Evolutionary conservation across 2,329 filamentous ascomycete genomes (phyloP).

Genomic region (Elsinoe fawcettii): DNA sequence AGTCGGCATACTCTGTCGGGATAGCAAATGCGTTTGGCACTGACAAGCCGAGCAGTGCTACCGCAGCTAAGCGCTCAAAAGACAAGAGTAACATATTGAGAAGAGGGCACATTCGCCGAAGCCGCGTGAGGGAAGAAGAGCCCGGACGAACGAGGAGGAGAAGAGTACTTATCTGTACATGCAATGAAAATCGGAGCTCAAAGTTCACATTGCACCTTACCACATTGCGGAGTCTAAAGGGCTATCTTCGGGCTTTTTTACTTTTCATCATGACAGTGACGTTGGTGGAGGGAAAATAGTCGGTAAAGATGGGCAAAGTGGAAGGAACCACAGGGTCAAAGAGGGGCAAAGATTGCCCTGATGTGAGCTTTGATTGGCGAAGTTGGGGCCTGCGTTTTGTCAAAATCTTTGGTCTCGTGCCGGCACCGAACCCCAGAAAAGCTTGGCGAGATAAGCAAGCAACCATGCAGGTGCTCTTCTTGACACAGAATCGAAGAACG

Average conservation of each 20-base stretch:
- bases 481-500: too few species aligned
- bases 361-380: too few species aligned
- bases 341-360: too few species aligned
- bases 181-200: background rate
- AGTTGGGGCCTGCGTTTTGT: too few species aligned
- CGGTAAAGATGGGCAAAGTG: too few species aligned
- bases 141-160: background rate
- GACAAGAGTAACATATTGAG: background rate
- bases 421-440: background rate
- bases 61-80: background rate
- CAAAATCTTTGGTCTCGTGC: too few species aligned
- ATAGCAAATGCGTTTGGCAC: background rate
- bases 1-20: background rate
- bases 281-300: background rate
- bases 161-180: too few species aligned
- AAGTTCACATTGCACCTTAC: background rate
- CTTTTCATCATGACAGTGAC: background rate
- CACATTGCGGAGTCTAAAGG: background rate
- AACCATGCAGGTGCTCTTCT: too few species aligned
- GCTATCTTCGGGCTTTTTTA: background rate
- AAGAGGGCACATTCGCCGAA: background rate
- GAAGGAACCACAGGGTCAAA: too few species aligned
- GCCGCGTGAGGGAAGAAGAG: background rate
- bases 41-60: background rate
- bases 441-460: background rate